Base-by-base conservation (phyloP, 2,329 filamentous ascomycete genomes). In the Fusarium staphyleae region DNA sequence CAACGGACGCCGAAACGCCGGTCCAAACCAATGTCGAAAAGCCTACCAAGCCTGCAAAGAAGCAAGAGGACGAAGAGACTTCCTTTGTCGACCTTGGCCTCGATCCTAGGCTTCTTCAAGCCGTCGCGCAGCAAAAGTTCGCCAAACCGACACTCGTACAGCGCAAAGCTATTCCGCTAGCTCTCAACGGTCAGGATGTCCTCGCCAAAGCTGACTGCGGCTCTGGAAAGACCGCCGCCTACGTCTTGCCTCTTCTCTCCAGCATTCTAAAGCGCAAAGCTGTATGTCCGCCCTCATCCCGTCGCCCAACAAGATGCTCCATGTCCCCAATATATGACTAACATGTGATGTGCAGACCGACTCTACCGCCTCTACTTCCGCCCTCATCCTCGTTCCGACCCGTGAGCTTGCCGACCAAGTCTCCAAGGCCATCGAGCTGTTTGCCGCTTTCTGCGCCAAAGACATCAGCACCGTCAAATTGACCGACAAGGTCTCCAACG, bases 171-270 rank as follows among this genome's bases (percentile, higher is more conserved):
- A 96, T 99, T 57, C 95, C 95, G 2, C 77, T 97, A 30, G 91
- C 91, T 16, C 79, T 98, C 14, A 86, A 92, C 60, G 93, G 95
- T 11, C 88, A 91, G 69, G 92, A 98, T 79, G 87, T 99, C 40
- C 80, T 98, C 32, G 93, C 92, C 48, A 92, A 93, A 69, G 91
- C 93, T 30, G 96, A 93, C 74, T 98, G 95, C 5, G 95, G 95
- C 11, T 96, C 93, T 4, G 95, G 95, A 64, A 99, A 99, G 81
- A 99, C 95, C 10, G 91, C 91, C n/a, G 93, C 95, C 42, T 98
- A 98, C 71, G 79, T 96, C 6, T 81, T 99, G 34, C 95, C 95
- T 2, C 82, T 96, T n/a, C 76, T 99, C 13, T 89, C 96, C 64
- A 84, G 85, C 29, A 90, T 96, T 57, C 77, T 99, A 49, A 90